Percentiles rank a stretch among this genome's conserved stretches.
phyloP scores from a whole-genome alignment of 83 land plant genomes.

The Picea abies region DNA sequence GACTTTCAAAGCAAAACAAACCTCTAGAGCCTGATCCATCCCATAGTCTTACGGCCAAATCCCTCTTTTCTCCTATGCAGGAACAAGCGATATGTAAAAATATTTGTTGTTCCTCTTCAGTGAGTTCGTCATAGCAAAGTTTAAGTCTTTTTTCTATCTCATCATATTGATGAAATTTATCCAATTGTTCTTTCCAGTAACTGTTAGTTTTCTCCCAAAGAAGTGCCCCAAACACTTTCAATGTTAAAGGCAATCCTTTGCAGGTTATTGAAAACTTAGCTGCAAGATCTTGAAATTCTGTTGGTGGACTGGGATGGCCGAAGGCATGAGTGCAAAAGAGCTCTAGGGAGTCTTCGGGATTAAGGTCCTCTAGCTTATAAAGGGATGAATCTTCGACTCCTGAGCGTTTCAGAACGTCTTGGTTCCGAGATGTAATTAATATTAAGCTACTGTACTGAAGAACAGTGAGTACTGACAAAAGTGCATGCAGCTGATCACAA shows the following conservation, averaged over 20 bases:
- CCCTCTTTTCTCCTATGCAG: constrained; percentile 1
- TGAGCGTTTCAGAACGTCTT: not conserved
- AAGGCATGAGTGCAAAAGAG: not conserved
- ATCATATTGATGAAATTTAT: not conserved
- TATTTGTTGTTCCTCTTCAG: constrained; percentile 5
- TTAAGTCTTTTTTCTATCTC: not conserved
- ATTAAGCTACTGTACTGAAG: not conserved
- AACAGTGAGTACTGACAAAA: not conserved
- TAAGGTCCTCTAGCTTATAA: not conserved
- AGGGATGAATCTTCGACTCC: not conserved
- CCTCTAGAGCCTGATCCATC: not conserved
- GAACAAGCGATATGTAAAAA: constrained; percentile 14
- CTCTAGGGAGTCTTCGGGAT: not conserved
- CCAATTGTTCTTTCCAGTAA: not conserved
- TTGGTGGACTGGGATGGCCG: not conserved
- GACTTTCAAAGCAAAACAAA: not conserved
- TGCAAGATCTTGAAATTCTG: not conserved
- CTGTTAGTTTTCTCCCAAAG: not conserved
- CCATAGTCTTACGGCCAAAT: not conserved
- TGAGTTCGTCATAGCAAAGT: constrained; percentile 3
- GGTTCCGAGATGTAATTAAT: not conserved
- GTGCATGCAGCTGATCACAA: not conserved
- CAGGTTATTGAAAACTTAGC: too few relatives aligned
- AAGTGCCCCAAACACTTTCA: not conserved
- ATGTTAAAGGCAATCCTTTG: not conserved